Evolutionary conservation across 2,329 filamentous ascomycete species (phyloP).

Genomic region (Colletotrichum somersetense): DNA sequence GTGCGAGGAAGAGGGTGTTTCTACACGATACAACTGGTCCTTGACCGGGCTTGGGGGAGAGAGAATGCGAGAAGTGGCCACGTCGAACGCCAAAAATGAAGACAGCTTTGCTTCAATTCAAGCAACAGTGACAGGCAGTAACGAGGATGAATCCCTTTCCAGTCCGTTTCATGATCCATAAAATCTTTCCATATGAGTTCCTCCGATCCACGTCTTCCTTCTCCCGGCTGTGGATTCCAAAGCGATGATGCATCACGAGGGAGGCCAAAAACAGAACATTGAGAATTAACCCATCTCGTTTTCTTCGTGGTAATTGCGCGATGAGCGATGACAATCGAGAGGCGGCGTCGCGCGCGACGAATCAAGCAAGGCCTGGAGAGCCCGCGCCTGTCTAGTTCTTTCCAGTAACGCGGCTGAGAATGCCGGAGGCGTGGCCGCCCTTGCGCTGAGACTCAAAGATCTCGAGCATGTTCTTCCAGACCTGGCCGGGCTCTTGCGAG

Average conservation of each 20-base stretch:
- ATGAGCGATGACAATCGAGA: not conserved
- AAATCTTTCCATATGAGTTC: slow-evolving; percentile 36
- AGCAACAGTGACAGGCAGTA: slow-evolving; percentile 7
- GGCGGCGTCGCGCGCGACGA: slow-evolving; percentile 4
- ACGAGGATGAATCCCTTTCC: slow-evolving; percentile 18
- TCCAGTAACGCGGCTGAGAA: slow-evolving; percentile 55
- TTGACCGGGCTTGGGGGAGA: slow-evolving; percentile 7
- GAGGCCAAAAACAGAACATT: slow-evolving; percentile 6
- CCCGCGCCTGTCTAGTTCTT: slow-evolving; percentile 46
- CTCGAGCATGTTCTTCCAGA: slow-evolving; percentile 92
- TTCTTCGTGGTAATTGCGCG: slow-evolving; percentile 12
- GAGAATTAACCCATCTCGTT: slow-evolving; percentile 3
- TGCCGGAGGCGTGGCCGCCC: slow-evolving; percentile 50
- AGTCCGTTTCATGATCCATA: slow-evolving; percentile 41
- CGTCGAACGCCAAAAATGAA: slow-evolving; percentile 28
- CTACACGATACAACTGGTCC: slow-evolving; percentile 34
- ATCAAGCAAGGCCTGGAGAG: slow-evolving; percentile 1
- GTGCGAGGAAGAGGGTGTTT: slow-evolving; percentile 32
- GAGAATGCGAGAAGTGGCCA: slow-evolving; percentile 8
- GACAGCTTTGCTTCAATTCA: slow-evolving; percentile 21
- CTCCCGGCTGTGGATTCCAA: slow-evolving; percentile 18
- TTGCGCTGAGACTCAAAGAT: slow-evolving; percentile 72
- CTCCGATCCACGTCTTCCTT: slow-evolving; percentile 31
- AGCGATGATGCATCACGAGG: not conserved
- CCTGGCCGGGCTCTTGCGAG: slow-evolving; percentile 93